Base-by-base conservation (phyloP, 202 grass and related monocot species). In the Dendrocalamus latiflorus region DNA sequence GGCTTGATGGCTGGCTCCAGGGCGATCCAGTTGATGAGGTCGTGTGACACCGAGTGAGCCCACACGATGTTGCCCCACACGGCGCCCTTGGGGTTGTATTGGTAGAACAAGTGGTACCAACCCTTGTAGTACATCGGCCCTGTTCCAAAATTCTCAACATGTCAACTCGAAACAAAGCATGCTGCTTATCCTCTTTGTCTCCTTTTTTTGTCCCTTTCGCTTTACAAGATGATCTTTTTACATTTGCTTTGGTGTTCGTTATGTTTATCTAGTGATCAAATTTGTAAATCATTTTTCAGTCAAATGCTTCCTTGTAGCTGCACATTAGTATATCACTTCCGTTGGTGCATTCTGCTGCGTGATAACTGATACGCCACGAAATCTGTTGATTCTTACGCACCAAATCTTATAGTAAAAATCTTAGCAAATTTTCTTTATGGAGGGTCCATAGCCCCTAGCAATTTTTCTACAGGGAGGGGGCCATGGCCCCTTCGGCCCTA, bases 11-110 rank as follows among this genome's bases (percentile, higher is more conserved):
- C 89, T 0, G 81, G 73, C 34, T 87, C 77, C 0, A 94, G 69
- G 0, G 92, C 84, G 0, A 82, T 54, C 92, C 92, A 94, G 39
- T 94, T 91, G 28, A 94, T 89, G 12, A 94, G 86, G 66, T 94
- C 92, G 1, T n/a, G n/a, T n/a, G n/a, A n/a, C n/a, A n/a, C n/a
- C n/a, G n/a, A n/a, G n/a, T n/a, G n/a, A n/a, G n/a, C 92, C 92
- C 89, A 94, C 44, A 85, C 79, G n/a, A 91, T 89, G 71, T 89
- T 87, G 17, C 86, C 92, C 92, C 92, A 94, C 22, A 87, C 83
- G n/a, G n/a, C n/a, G n/a, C n/a, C n/a, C n/a, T n/a, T n/a, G n/a
- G n/a, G n/a, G n/a, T n/a, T n/a, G n/a, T n/a, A n/a, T n/a, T n/a
- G n/a, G n/a, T n/a, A n/a, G n/a, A n/a, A n/a, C n/a, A n/a, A n/a